phyloP scores from a whole-genome alignment of 2,329 filamentous ascomycete genomes.

The Fusarium hainanense region DNA sequence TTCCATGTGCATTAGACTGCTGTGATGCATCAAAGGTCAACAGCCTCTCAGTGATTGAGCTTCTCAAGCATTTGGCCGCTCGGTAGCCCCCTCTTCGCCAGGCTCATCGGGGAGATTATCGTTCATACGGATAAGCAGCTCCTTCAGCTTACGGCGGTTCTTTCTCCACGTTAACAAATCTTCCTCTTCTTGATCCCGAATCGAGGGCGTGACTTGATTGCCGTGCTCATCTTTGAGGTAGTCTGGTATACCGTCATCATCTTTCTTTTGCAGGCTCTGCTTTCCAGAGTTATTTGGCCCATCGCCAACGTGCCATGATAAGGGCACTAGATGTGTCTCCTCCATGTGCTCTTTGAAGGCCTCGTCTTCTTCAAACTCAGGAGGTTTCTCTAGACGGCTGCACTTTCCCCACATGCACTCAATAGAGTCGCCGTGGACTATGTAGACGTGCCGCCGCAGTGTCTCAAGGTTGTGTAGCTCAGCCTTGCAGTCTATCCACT shows the following conservation, averaged over 20 bases:
- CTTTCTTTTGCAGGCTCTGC: constrained; percentile 21
- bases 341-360: constrained; percentile 65
- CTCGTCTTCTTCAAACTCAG: constrained; percentile 52
- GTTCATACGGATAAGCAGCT: constrained; percentile 57
- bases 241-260: constrained; percentile 54
- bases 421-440: constrained; percentile 57
- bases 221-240: constrained; percentile 66
- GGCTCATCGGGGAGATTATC: constrained; percentile 60
- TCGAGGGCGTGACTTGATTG: constrained; percentile 68
- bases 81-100: constrained; percentile 45
- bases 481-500: constrained; percentile 69
- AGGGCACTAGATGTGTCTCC: constrained; percentile 62
- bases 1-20: not conserved
- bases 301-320: constrained; percentile 70
- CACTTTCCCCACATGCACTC: constrained; percentile 52
- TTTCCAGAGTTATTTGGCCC: constrained; percentile 60
- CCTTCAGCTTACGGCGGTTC: constrained; percentile 58
- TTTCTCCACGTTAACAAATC: constrained; percentile 57
- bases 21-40: not conserved
- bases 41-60: not conserved
- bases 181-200: constrained; percentile 64
- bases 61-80: constrained; percentile 6
- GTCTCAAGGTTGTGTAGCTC: constrained; percentile 72
- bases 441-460: constrained; percentile 63
- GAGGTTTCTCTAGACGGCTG: constrained; percentile 23